A percentile compares a stretch with the other conserved stretches of the same genome.
Conservation (phyloP, 2,329 filamentous ascomycete genomes). For the Blastomyces parvus region DNA sequence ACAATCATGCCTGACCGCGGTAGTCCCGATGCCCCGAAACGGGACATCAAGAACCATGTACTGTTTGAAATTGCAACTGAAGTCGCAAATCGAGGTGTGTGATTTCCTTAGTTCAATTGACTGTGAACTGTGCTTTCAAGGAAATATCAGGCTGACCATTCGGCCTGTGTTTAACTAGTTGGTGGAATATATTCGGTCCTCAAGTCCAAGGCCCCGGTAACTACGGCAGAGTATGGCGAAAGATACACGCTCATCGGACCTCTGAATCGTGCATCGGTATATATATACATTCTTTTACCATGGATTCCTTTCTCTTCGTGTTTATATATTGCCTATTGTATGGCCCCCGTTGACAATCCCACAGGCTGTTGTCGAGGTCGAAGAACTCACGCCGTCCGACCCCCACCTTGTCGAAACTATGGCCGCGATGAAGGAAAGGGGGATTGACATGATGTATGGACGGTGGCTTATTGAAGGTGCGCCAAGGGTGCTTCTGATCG, state of each 20-base stretch:
- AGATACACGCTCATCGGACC: constrained; percentile 92
- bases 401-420: constrained; percentile 74
- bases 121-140: not conserved
- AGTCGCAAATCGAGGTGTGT: constrained; percentile 80
- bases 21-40: constrained; percentile 41
- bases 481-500: constrained; percentile 84
- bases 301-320: not conserved
- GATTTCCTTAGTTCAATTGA: constrained; percentile 16
- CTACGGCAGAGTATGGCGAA: constrained; percentile 96
- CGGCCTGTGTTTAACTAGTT: constrained; percentile 45
- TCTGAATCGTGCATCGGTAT: constrained; percentile 78
- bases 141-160: constrained; percentile 10
- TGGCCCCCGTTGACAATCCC: constrained; percentile 3
- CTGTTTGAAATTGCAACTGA: constrained; percentile 97
- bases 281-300: constrained; percentile 11
- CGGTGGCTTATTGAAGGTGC: constrained; percentile 97
- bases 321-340: not conserved
- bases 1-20: constrained; percentile 37
- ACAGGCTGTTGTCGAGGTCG: constrained; percentile 93
- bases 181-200: constrained; percentile 98
- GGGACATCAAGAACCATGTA: constrained; percentile 88
- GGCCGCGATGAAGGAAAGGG: constrained; percentile 82
- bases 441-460: constrained; percentile 80
- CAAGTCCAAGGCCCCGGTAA: constrained; percentile 97
- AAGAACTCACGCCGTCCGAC: constrained; percentile 76